A percentile compares a stretch with the other conserved stretches of the same genome.
Evolutionary conservation across 768 basidiomycete species (phyloP).

Genomic region (Mycena sanguinolenta): DNA sequence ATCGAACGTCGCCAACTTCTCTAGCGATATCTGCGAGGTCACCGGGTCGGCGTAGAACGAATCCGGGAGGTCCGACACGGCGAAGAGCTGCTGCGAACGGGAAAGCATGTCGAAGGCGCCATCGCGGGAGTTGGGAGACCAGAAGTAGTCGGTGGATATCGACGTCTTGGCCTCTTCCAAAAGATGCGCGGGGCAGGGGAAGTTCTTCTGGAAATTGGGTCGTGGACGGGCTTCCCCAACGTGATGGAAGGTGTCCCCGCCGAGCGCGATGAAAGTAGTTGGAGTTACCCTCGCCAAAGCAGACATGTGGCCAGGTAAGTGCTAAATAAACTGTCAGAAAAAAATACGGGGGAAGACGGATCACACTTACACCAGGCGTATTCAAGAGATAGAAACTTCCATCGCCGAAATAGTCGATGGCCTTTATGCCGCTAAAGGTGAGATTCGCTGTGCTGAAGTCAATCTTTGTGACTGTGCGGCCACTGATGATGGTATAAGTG

Average conservation of each 20-base stretch:
- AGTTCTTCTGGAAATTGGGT: background rate
- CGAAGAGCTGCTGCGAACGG: constrained; percentile 1
- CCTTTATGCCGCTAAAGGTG: constrained; percentile 21
- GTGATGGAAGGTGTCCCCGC: constrained; percentile 6
- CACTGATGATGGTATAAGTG: background rate
- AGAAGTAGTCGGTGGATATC: constrained; percentile 9
- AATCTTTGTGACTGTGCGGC: constrained; percentile 17
- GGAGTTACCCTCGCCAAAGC: constrained; percentile 33
- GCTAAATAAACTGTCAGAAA: constrained; percentile 11
- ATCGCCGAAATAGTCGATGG: constrained; percentile 18
- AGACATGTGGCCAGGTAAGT: constrained; percentile 25
- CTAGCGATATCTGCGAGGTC: background rate
- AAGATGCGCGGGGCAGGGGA: background rate
- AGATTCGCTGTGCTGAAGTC: constrained; percentile 13
- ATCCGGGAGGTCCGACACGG: constrained; percentile 7
- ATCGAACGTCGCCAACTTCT: constrained; percentile 11
- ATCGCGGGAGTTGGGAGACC: background rate
- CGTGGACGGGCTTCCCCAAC: background rate
- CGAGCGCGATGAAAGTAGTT: constrained; percentile 22
- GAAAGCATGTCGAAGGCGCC: constrained; percentile 15
- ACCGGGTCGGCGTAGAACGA: constrained; percentile 12
- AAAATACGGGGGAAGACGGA: background rate
- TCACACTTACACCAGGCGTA: constrained; percentile 26
- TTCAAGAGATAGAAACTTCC: constrained; percentile 33
- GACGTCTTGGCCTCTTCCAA: background rate